Percentiles rank a stretch among this genome's conserved stretches.
Conservation (phyloP, 1,284 basidiomycete genomes). For the Mycosarcoma mackinlayi region DNA sequence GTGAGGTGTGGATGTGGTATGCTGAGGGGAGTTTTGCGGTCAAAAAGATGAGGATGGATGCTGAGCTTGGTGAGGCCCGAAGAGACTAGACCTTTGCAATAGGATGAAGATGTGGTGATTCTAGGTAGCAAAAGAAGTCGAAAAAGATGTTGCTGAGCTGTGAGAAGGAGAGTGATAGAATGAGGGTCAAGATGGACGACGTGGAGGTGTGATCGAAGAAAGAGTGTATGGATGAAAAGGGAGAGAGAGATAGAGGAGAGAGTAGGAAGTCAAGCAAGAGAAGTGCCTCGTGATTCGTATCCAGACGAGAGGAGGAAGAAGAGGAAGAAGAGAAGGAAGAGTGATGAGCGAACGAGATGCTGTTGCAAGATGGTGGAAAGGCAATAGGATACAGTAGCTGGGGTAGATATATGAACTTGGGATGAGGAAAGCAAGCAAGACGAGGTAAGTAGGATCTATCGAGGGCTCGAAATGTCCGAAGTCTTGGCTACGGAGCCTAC, state of each 20-base stretch:
- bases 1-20: neutral
- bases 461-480: no score
- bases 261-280: neutral
- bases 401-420: slow-evolving; percentile 28
- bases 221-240: neutral
- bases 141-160: neutral
- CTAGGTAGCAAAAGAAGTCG: no score
- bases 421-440: slow-evolving; percentile 1
- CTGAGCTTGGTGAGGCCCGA: no score
- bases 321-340: slow-evolving; percentile 4
- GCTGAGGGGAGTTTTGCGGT: neutral
- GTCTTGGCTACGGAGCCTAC: no score
- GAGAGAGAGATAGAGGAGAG: slow-evolving; percentile 1
- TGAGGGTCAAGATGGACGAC: no score
- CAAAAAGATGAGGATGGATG: neutral
- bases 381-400: slow-evolving; percentile 2
- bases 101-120: no score
- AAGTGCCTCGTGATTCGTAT: slow-evolving; percentile 26
- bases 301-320: slow-evolving; percentile 43
- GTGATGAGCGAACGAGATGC: no score
- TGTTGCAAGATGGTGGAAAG: neutral
- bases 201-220: neutral
- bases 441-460: no score
- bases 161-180: slow-evolving; percentile 1
- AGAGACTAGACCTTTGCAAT: no score